Percentiles rank a stretch among this genome's conserved stretches.
Conservation (phyloP, 1,284 basidiomycete genomes). For the Rhodotorula sp. region DNA sequence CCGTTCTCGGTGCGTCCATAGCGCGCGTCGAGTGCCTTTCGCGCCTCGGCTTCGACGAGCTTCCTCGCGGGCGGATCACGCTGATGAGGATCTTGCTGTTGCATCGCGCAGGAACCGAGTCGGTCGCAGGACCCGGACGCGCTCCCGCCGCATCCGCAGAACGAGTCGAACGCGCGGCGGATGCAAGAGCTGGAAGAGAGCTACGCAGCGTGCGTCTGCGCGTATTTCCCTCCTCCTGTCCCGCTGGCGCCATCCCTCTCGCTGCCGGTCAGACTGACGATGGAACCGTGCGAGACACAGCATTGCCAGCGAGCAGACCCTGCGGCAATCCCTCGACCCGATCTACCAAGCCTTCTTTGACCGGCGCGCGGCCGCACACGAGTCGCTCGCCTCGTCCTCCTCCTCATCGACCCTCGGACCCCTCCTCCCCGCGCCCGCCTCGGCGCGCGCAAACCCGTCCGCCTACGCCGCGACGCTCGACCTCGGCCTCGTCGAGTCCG, state of each 20-base stretch:
- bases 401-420: neutral
- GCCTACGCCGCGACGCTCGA: slow-evolving; percentile 19
- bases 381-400: neutral
- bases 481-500: neutral
- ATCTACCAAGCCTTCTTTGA: slow-evolving; percentile 24
- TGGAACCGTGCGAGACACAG: neutral
- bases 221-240: neutral
- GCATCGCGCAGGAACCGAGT: slow-evolving; percentile 1
- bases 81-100: neutral
- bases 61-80: neutral
- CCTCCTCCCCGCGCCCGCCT: neutral
- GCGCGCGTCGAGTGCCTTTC: neutral
- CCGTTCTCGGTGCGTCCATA: slow-evolving; percentile 16
- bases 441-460: neutral
- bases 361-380: slow-evolving; percentile 11
- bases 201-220: slow-evolving; percentile 28
- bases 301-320: slow-evolving; percentile 28
- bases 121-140: slow-evolving; percentile 11
- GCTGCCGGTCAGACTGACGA: neutral
- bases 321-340: slow-evolving; percentile 18
- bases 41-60: neutral
- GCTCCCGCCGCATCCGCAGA: slow-evolving; percentile 38
- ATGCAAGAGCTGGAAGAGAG: slow-evolving; percentile 24
- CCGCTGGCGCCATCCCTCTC: neutral
- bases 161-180: slow-evolving; percentile 30